Evolutionary conservation across 2,329 filamentous ascomycete species (phyloP), one percentile per base, ranked within the genome.

Genomic region (Diplodia corticola): DNA sequence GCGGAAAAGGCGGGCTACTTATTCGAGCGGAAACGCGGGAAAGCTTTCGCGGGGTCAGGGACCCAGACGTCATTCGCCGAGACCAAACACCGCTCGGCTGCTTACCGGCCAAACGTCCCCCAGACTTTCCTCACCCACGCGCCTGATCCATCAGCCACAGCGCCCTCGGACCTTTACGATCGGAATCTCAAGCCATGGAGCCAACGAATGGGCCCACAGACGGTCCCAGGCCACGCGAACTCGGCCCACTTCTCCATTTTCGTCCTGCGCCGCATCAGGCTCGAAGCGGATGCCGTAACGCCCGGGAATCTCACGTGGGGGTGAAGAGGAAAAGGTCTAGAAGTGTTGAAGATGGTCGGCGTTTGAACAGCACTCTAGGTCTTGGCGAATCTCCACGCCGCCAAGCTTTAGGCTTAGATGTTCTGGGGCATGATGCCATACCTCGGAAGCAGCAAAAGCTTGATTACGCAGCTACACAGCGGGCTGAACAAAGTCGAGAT

Each of bases 31-130:
- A 33, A 49, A 40, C 26, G 49, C 57, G 57, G 57, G 57, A 61
- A 61, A 49, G 10, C 57, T 49, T 49, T 61, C 40, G 57, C 57
- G 57, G 40, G 57, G 57, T 46, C 35, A 35, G 57, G 44, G 57
- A 35, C 57, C 37, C 46, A 49, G 40, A 61, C 57, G 26, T 61
- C 44, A 49, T 61, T 61, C 28, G 28, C 57, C 57, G 57, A 61
- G 26, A 48, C 44, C 33, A 40, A 60, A 44, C 48, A 22, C 33
- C 55, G 35, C 55, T 60, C 57, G 44, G 57, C 26, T 44, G 33
- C 28, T 61, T 61, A 10, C 40, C 40, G 12, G 22, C 33, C 35
- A 46, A 28, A 49, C 44, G 49, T 35, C 35, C 44, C 10, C 44
- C 40, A 49, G 57, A 61, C 35, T 49, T 24, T 15, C 44, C 24